Base-by-base conservation (phyloP, 148 eudicot genomes). In the Rhododendron molle region DNA sequence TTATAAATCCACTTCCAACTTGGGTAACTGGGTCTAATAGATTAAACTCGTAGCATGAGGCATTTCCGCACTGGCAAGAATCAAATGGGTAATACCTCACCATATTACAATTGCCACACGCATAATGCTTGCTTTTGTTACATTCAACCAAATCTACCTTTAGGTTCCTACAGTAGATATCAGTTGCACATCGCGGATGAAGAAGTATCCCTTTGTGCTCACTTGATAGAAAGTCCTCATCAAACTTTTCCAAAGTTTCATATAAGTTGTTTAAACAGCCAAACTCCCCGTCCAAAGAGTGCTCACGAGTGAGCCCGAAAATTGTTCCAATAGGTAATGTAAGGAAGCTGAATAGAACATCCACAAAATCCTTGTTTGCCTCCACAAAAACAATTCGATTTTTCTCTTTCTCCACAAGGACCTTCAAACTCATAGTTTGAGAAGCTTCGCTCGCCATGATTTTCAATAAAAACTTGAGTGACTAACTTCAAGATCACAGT, bases 331-430 rank as follows among this genome's bases (percentile, higher is more conserved):
- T 14, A 15, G 87, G 87, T 18, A 85, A 4, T 30, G 84, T 67
- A 46, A 82, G 21, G 26, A 85, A 85, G 82, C 79, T 85, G 28
- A 85, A 36, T 3, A 85, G 16, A 65, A 85, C 38, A 5, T 85
- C 87, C 8, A 85, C 40, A 69, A 85, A 85, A 32, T 85, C 87
- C 30, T 69, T 47, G 73, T 80, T 52, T 32, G 84, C 50, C 76
- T 85, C 84, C 2, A 20, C 83, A 32, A 80, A 67, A 81, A 85
- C 71, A 78, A 85, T 49, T 69, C 11, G 36, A 2, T 67, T 69
- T 85, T 85, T 85, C 69, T 30, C 47, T 81, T 46, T 69, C 36
- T 67, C 77, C 36, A 85, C 79, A 74, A 80, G 82, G 78, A 85
- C 11, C 67, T 69, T 85, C 79, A 85, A 40, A 49, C 79, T 79